A percentile compares a stretch with the other conserved stretches of the same genome.
Evolutionary conservation across 345 rosid genomes (phyloP).

Genomic region (Murraya paniculata): DNA sequence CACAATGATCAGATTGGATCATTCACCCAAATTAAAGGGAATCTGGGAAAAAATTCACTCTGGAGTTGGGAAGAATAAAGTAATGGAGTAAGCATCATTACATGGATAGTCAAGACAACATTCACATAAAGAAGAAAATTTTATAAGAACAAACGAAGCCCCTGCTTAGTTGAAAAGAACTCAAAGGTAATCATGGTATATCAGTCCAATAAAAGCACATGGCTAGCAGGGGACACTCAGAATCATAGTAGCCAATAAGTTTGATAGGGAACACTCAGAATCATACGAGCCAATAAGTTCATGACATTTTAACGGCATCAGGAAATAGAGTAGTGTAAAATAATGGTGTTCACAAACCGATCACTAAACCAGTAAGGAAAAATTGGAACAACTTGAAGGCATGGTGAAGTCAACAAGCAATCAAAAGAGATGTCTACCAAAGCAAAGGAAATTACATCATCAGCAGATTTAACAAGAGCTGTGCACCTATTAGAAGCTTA

Average conservation of each 20-base stretch:
- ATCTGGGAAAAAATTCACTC: not conserved
- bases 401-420: not conserved
- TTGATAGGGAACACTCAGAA: not conserved
- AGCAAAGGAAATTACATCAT: not conserved
- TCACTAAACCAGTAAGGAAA: not conserved
- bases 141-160: not conserved
- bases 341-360: not conserved
- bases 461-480: constrained; percentile 3
- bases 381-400: not conserved
- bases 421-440: not conserved
- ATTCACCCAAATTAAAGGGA: not conserved
- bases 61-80: not conserved
- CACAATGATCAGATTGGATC: not conserved
- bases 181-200: not conserved
- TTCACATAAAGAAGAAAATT: not conserved
- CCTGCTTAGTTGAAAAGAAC: not conserved
- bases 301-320: not conserved
- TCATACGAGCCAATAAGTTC: not conserved
- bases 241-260: not conserved
- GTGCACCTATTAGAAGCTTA: not conserved
- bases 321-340: not conserved
- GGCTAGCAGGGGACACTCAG: not conserved
- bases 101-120: not conserved
- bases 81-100: not conserved
- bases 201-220: not conserved